These are phyloP conservation scores for Leucaena leucocephala DNA, from an alignment of 306 rosid species.

Conservation along the genomic window DNA sequence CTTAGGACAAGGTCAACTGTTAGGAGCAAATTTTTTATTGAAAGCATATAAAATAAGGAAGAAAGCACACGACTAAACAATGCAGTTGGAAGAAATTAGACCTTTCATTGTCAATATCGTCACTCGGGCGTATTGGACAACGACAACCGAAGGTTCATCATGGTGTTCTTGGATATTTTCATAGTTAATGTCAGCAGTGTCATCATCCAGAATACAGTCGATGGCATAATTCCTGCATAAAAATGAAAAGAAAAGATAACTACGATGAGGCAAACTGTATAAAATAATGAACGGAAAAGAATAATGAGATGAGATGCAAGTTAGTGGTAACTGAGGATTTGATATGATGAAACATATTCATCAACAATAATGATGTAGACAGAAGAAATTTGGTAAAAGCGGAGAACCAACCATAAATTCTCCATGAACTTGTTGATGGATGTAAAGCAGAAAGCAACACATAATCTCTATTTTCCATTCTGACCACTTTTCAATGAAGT, in stretches of 20 bases:
- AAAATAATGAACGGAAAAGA: not conserved
- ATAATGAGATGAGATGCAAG: not conserved
- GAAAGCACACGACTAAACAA: not conserved
- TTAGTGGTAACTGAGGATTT: not conserved
- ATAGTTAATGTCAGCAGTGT: not conserved
- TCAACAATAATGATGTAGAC: not conserved
- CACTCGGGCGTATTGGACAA: not conserved
- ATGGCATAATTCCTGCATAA: not conserved
- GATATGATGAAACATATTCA: not conserved
- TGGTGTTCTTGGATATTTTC: not conserved
- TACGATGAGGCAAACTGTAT: not conserved
- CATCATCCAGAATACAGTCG: not conserved
- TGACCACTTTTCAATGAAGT: not conserved
- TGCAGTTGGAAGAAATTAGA: not conserved
- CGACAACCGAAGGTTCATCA: not conserved
- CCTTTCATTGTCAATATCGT: not conserved
- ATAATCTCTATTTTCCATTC: not conserved
- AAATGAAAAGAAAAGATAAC: not conserved
- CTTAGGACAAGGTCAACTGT: not conserved
- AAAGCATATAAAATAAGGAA: not conserved
- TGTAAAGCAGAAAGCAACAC: not conserved
- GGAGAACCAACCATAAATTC: not conserved
- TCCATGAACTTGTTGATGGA: not conserved
- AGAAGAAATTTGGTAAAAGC: not conserved
- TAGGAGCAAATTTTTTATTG: not conserved